Evolutionary conservation across 768 basidiomycete genomes (phyloP).

Genomic region (Russula sp.): DNA sequence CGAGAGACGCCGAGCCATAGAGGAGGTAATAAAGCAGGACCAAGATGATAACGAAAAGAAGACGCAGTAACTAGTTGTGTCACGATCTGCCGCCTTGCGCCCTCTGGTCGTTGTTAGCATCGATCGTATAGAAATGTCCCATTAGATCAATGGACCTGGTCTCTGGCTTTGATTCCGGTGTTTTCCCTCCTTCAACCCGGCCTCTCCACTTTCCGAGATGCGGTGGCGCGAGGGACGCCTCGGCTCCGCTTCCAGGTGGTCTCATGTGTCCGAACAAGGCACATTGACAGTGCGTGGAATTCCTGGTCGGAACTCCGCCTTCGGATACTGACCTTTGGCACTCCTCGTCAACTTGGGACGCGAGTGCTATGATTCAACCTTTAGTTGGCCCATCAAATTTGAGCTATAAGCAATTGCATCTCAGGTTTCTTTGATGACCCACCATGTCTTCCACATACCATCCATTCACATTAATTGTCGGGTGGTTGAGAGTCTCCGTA

Average conservation of each 20-base stretch:
- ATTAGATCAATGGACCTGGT: conserved; percentile 15
- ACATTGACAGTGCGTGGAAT: conserved; percentile 17
- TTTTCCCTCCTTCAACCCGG: conserved; percentile 7
- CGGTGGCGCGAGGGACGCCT: conserved; percentile 4
- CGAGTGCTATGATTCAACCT: conserved; percentile 6
- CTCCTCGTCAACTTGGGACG: not conserved
- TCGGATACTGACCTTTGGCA: conserved; percentile 8
- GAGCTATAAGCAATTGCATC: conserved; percentile 4
- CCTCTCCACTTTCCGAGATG: conserved; percentile 14
- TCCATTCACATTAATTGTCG: not conserved
- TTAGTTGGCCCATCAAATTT: conserved; percentile 1
- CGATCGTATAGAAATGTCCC: conserved; percentile 18
- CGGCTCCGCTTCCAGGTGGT: conserved; percentile 14
- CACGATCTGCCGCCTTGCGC: conserved; percentile 5
- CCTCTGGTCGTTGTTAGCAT: conserved; percentile 15
- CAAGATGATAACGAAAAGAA: conserved; percentile 29
- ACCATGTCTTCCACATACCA: conserved; percentile 4
- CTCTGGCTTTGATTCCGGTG: conserved; percentile 9
- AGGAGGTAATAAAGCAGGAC: conserved; percentile 28
- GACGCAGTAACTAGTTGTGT: conserved; percentile 24
- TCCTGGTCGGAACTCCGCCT: conserved; percentile 15
- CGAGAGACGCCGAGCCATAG: conserved; percentile 48
- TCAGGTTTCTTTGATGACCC: not conserved
- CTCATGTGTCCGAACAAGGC: conserved; percentile 4
- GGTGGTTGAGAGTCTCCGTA: not conserved